phyloP scores from a whole-genome alignment of 2,329 filamentous ascomycete genomes.

The Sordariomycetes sp. region DNA sequence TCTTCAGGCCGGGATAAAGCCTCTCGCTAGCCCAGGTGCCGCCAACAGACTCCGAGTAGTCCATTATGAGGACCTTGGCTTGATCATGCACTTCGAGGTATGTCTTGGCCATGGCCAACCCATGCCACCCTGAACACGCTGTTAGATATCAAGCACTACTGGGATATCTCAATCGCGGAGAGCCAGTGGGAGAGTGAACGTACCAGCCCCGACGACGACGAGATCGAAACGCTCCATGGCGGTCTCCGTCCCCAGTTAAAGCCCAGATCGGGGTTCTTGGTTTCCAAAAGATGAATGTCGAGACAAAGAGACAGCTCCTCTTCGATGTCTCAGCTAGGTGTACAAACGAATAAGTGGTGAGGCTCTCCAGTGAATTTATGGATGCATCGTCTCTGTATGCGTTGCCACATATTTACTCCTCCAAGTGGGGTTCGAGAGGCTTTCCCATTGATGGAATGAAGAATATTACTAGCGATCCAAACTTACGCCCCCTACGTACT shows the following conservation, averaged over 20 bases:
- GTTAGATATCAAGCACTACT: not conserved
- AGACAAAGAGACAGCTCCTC: no score
- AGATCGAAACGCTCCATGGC: slow-evolving; percentile 7
- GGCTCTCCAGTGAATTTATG: no score
- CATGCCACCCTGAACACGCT: slow-evolving; percentile 4
- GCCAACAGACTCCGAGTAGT: slow-evolving; percentile 4
- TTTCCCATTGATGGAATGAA: no score
- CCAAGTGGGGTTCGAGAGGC: no score
- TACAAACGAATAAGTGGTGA: no score
- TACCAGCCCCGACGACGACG: slow-evolving; percentile 9
- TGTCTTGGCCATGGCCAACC: slow-evolving; percentile 7
- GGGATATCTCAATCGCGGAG: not conserved
- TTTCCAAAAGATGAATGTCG: not conserved
- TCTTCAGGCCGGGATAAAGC: slow-evolving; percentile 9
- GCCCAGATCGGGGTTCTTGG: not conserved
- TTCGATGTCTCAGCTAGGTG: no score
- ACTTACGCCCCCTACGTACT: no score
- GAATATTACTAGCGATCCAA: no score
- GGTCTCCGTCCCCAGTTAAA: not conserved
- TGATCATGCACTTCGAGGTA: slow-evolving; percentile 1
- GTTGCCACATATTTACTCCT: no score
- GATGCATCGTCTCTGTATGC: no score
- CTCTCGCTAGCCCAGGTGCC: slow-evolving; percentile 8
- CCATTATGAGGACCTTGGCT: slow-evolving; percentile 5
- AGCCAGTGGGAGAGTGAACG: not conserved